These are phyloP conservation scores for Nicotiana sylvestris DNA, from an alignment of 257 asterid genomes.

Conservation along the genomic window DNA sequence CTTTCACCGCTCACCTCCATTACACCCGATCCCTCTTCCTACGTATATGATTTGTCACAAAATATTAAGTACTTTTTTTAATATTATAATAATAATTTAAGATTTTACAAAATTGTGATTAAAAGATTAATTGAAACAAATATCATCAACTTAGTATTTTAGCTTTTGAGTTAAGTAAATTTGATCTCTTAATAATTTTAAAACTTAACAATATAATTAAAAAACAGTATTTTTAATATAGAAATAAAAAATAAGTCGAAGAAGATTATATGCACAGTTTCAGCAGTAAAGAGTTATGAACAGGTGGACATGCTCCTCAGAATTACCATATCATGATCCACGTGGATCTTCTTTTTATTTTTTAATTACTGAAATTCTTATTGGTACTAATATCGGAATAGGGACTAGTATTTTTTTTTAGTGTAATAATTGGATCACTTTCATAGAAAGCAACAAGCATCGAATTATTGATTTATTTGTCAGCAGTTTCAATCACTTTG, in stretches of 20 bases:
- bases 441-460: slow-evolving; percentile 12
- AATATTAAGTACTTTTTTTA: background rate
- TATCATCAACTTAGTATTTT: too few relatives aligned
- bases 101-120: too few relatives aligned
- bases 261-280: too few relatives aligned
- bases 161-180: background rate
- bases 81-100: too few relatives aligned
- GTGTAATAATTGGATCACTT: slow-evolving; percentile 13
- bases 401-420: background rate
- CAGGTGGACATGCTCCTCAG: background rate
- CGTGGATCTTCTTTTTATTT: background rate
- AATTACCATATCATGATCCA: background rate
- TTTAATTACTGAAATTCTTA: background rate
- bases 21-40: background rate
- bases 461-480: background rate
- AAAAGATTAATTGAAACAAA: too few relatives aligned
- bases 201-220: too few relatives aligned
- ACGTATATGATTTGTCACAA: background rate
- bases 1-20: background rate
- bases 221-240: too few relatives aligned
- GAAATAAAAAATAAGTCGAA: too few relatives aligned
- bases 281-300: background rate
- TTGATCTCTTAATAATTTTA: background rate
- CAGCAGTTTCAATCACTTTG: slow-evolving; percentile 2
- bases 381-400: background rate